Base-by-base conservation (phyloP, 2,329 filamentous ascomycete genomes). In the Byssoonygena ceratinophila region DNA sequence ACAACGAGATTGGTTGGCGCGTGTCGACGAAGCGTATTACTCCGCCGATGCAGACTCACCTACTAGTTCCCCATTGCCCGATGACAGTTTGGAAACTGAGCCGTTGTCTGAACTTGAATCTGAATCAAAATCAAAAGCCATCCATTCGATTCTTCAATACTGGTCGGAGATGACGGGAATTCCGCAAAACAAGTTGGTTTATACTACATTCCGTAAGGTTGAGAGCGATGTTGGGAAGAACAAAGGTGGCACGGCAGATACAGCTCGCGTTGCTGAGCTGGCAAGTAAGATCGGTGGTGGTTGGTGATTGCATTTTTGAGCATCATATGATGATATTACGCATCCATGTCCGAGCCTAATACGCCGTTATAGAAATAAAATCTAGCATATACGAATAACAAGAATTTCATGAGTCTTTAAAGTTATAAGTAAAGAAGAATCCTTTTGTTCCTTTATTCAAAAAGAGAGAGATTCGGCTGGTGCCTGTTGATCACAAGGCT, bases 201-300 rank as follows among this genome's bases (percentile, higher is more conserved):
- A 84, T 67, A 98, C 92, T 53, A 94, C 82, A 48, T 98, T 87
- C 72, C 82, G 92, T 57, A 84, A 90, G 69, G 91, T 98, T 20
- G 83, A 96, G 62, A 96, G 91, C 71, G 88, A 97, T 66, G 88
- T 98, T 40, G 92, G 92, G 47, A 94, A 92, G 72, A 76, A 79
- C 58, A 74, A 76, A 58, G 61, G 57, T 5, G 78, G 66, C 63
- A 74, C 68, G 74, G 76, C 76, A 55, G 85, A 89, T 64, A 84
- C 86, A 40, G 85, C 94, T 64, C 80, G 83, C 55, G 90, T 95
- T 37, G 85, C 89, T 54, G 88, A 92, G 64, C 76, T 98, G 63
- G 91, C 91, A 44, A 84, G 88, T 52, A 92, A 89, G 69, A 86
- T 90, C 61, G 92, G 90, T 50, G 92, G 92, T 50, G 92, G 92